These are phyloP conservation scores for Centella asiatica DNA, from an alignment of 129 eudicot genomes.

Conservation along the genomic window DNA sequence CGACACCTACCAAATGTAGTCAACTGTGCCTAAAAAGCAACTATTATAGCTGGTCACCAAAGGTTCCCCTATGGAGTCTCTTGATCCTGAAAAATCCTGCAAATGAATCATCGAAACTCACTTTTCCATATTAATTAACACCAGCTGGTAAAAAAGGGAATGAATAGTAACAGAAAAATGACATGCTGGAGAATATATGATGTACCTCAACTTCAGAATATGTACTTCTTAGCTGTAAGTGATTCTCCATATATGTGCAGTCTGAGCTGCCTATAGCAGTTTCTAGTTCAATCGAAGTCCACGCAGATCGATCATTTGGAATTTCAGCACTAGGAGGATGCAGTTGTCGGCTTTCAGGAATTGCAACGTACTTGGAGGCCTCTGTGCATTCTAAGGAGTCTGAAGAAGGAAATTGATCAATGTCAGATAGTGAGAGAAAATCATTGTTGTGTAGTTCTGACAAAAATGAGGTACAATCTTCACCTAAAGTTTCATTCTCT, in stretches of 20 bases:
- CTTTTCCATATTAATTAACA: neutral
- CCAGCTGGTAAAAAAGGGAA: neutral
- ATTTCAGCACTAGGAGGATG: constrained; percentile 10
- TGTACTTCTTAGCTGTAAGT: constrained; percentile 56
- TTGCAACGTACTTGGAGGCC: constrained; percentile 9
- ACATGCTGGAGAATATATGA: constrained; percentile 9
- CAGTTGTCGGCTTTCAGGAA: neutral
- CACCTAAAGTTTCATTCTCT: constrained; percentile 31
- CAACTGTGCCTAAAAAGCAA: constrained; percentile 80
- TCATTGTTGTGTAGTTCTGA: constrained; percentile 33
- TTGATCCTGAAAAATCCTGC: constrained; percentile 62
- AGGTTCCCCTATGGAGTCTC: constrained; percentile 87
- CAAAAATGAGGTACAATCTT: constrained; percentile 36
- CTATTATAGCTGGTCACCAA: constrained; percentile 82
- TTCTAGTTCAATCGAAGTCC: constrained; percentile 89
- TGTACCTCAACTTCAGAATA: constrained; percentile 81
- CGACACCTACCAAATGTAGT: constrained; percentile 74
- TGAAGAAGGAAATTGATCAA: constrained; percentile 14
- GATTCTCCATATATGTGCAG: constrained; percentile 57
- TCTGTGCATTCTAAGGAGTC: constrained; percentile 17
- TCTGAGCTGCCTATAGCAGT: constrained; percentile 71
- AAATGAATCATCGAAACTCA: constrained; percentile 11
- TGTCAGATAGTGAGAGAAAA: neutral
- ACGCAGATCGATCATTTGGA: constrained; percentile 45
- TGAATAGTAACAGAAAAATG: constrained; percentile 2